Evolutionary conservation across 352 stramenopile genomes (phyloP).

Genomic region (Phytophthora syringae): DNA sequence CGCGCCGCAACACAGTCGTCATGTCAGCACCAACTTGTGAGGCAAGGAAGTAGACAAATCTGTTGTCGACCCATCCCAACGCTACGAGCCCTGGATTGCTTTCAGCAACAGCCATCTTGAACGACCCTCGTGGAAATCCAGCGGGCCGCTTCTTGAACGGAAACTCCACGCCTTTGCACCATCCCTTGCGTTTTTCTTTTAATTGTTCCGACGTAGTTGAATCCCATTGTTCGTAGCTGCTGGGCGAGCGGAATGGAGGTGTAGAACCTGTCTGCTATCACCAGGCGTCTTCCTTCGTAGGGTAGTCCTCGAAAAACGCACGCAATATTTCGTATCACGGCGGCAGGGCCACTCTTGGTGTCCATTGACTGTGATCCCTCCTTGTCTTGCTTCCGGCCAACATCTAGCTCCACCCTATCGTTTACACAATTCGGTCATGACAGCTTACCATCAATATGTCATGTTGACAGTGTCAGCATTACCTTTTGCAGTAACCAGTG

Average conservation of each 20-base stretch:
- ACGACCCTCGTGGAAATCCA: background rate
- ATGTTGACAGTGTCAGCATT: background rate
- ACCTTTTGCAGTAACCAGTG: slow-evolving; percentile 24
- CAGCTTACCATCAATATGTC: background rate
- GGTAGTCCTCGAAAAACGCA: slow-evolving; percentile 1
- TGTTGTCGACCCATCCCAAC: slow-evolving; percentile 4
- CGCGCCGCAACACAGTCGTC: background rate
- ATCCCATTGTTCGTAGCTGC: slow-evolving; percentile 5
- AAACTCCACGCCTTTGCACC: slow-evolving; percentile 5
- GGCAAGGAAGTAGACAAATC: slow-evolving; percentile 6
- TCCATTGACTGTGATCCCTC: slow-evolving; percentile 13
- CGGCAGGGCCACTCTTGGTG: background rate
- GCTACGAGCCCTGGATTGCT: background rate
- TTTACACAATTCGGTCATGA: too few relatives aligned
- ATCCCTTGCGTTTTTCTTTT: slow-evolving; percentile 7
- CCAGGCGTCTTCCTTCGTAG: background rate
- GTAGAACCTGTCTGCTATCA: slow-evolving; percentile 3
- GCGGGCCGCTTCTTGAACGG: slow-evolving; percentile 5
- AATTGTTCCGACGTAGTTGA: slow-evolving; percentile 12
- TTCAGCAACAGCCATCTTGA: slow-evolving; percentile 5
- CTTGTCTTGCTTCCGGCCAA: slow-evolving; percentile 1
- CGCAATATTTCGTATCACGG: slow-evolving; percentile 3
- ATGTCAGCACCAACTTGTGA: background rate
- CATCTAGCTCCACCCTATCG: slow-evolving; percentile 5
- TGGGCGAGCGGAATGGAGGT: slow-evolving; percentile 4